Conservation (phyloP, 768 basidiomycete species). For the Amylocystis lapponica region DNA sequence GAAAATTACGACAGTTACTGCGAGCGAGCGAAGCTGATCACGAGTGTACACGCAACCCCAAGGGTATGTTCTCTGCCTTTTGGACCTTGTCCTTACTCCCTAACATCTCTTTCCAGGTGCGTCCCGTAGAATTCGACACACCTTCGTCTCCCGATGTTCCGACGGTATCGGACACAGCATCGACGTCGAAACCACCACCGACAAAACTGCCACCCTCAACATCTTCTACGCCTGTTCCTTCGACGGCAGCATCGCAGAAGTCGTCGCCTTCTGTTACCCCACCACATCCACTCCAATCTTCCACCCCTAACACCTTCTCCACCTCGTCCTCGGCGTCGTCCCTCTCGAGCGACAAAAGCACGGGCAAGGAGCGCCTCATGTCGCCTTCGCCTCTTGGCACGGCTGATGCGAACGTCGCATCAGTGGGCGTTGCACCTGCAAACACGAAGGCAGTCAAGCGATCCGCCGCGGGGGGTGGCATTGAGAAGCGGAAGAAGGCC, state of each 20-base stretch:
- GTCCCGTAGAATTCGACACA: constrained; percentile 64
- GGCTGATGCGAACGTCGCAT: constrained; percentile 59
- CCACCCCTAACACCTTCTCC: constrained; percentile 37
- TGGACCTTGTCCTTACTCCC: not conserved
- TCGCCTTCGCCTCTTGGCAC: constrained; percentile 68
- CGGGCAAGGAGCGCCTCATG: constrained; percentile 52
- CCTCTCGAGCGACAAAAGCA: constrained; percentile 18
- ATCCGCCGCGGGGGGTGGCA: constrained; percentile 49
- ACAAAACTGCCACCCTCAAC: constrained; percentile 19
- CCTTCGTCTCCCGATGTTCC: constrained; percentile 21
- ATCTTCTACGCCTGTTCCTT: not conserved
- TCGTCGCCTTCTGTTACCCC: constrained; percentile 36
- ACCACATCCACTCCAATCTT: constrained; percentile 30
- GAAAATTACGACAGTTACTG: constrained; percentile 89
- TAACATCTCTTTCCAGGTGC: constrained; percentile 16
- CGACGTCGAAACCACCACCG: constrained; percentile 25
- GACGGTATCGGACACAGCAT: constrained; percentile 24
- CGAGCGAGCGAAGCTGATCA: constrained; percentile 81
- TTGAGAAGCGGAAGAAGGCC: constrained; percentile 87
- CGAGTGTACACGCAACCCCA: constrained; percentile 86
- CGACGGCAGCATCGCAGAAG: constrained; percentile 31
- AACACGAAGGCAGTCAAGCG: constrained; percentile 64
- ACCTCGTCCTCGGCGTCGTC: constrained; percentile 30
- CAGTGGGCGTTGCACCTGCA: constrained; percentile 26
- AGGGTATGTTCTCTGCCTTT: constrained; percentile 35